Evolutionary conservation across 169 alveolate genomes (phyloP).

Genomic region (Theileria parva): DNA sequence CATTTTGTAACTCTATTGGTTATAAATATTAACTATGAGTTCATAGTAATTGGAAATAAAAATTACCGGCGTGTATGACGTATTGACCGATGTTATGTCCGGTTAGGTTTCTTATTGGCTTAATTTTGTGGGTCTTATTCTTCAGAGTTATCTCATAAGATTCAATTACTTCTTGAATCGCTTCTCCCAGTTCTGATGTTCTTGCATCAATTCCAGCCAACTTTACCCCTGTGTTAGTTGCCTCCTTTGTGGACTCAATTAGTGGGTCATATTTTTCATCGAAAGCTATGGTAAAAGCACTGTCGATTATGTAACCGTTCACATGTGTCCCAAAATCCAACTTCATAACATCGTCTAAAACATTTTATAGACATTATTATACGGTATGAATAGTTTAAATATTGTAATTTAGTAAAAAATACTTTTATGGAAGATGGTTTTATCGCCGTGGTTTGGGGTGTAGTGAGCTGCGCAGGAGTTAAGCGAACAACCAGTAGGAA

Average conservation of each 20-base stretch:
- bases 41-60: background rate
- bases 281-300: slow-evolving; percentile 99
- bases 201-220: slow-evolving; percentile 99
- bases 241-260: slow-evolving; percentile 96
- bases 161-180: slow-evolving; percentile 97
- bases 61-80: slow-evolving; percentile 94
- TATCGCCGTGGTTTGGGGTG: slow-evolving; percentile 95
- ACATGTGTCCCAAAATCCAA: slow-evolving; percentile 99
- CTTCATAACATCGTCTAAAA: slow-evolving; percentile 90
- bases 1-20: background rate
- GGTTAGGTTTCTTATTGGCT: slow-evolving; percentile 94
- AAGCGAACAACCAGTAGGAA: slow-evolving; percentile 98
- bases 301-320: slow-evolving; percentile 97
- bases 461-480: slow-evolving; percentile 99
- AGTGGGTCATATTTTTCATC: slow-evolving; percentile 81
- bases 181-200: slow-evolving; percentile 95
- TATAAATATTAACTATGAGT: background rate
- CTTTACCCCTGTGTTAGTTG: slow-evolving; percentile 97
- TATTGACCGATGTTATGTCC: slow-evolving; percentile 98
- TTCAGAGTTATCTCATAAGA: slow-evolving; percentile 94
- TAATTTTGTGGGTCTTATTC: slow-evolving; percentile 90
- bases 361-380: background rate
- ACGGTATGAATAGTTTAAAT: background rate
- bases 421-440: slow-evolving; percentile 76
- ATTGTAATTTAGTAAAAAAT: background rate